Base-by-base conservation (phyloP, 2,329 filamentous ascomycete species). In the Beauveria australis region DNA sequence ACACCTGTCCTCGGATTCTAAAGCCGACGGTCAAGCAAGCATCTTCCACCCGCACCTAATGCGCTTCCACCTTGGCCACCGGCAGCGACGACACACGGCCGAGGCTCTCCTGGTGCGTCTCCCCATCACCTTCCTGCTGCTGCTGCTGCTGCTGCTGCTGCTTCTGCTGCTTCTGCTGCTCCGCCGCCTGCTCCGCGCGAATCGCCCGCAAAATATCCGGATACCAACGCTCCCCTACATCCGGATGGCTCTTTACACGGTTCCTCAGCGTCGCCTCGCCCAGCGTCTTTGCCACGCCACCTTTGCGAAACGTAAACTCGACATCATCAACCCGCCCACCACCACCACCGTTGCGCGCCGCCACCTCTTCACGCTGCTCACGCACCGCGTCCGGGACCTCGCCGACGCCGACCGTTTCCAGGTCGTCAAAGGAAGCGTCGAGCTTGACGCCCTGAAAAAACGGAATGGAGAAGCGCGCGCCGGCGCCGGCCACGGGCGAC, bases 381-480 rank as follows among this genome's bases (percentile, higher is more conserved):
- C 79, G 78, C 18, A 92, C 84, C 14, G 80, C 79, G 30, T 82
- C 82, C 0, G 89, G 88, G 12, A 87, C 80, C 24, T 66, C 64
- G 1, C 79, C 81, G n/a, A 81, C 79, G n/a, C 80, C 82, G 18
- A 82, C 78, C 24, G 67, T 73, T 70, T 84, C 88, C 74, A 94
- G 85, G 66, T 89, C 87, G 69, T 91, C 90, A 70, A 95, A 95
- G 19, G 83, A 83, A 0, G 89, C 86, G 71, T 92, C 89, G 61
- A 90, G 86, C 67, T 86, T 85, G 62, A 95, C 89, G 24, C 91
- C 91, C 72, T 94, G 91, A 76, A 95, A 95, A 75, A 96, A 95
- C 0, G 91, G 91, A 53, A 95, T 88, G 8, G 85, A 89, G 76
- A 86, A 93, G 59, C 91, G 79, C 37, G 91, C 79, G 4, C 90